Evolutionary conservation across 257 asterid genomes (phyloP), one percentile per base, ranked within the genome.

Genomic region (Salvia rosmarinus): DNA sequence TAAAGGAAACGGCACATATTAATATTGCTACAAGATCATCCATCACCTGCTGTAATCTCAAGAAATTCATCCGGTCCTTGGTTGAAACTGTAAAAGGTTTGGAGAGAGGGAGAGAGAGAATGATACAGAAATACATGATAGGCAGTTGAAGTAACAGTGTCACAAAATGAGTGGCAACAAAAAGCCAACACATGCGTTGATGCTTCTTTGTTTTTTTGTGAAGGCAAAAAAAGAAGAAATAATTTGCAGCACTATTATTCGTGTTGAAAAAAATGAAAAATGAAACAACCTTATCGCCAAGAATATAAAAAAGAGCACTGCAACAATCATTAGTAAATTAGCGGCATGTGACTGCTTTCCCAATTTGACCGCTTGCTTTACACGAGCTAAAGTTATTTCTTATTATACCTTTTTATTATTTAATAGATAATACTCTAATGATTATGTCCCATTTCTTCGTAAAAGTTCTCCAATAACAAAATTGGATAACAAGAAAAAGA

Each of bases 111-210:
- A 20, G 50, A 10, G 59, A 12, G 59, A 21, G 19, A 37, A 44
- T 42, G 21, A 55, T 6, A 16, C 28, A 67, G 21, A n/a, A 13
- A 51, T 74, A 65, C 10, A 30, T 1, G 75, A 76, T 23, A 42
- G 60, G 35, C 19, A 35, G 66, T 43, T 17, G 79, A 67, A 75
- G 71, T 68, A 50, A 55, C 52, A 68, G 71, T 54, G 57, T 9
- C 47, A 14, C 49, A 40, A 76, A 10, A 14, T 67, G 63, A 75
- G 78, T 75, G 81, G 75, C 79, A 56, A 75, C 71, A 75, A 78
- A 73, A 58, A 14, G 59, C 70, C 17, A 56, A 77, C 81, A 81
- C 82, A 75, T 81, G 79, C 81, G 71, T 75, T 65, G 80, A 75
- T 78, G 65, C 80, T 78, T 25, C 25, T 43, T 75, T 74, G 68